Evolutionary conservation across 768 basidiomycete species (phyloP), one percentile per base, ranked within the genome.

Genomic region (Tricholoma sp.): DNA sequence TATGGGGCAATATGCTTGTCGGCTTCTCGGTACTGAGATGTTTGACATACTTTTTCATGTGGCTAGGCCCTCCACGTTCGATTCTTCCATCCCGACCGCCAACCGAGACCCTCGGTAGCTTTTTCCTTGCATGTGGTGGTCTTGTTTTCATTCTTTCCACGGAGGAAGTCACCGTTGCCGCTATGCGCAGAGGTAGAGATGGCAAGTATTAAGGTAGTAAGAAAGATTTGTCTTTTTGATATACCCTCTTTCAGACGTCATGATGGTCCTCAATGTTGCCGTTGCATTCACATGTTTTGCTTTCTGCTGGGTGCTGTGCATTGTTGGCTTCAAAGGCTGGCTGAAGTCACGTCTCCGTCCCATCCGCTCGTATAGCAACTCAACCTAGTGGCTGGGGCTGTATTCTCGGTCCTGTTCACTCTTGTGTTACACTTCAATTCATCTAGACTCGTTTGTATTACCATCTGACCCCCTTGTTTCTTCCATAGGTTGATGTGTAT

Each of bases 31-130:
- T 90, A 7, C 74, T 95, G 58, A 83, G 96, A 52, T 91, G 88
- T 67, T 64, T 94, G 37, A 98, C 95, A 1, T 98, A 98, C 69
- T 91, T 94, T 74, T 94, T 98, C 83, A 78, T 96, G 39, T 98
- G 90, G 90, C 78, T 95, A 46, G 78, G 80, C 27, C 94, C 94
- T 11, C 89, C 92, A 6, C 79, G 80, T 11, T 93, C 91, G 1
- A 78, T 87, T n/a, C 80, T 92, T 12, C 96, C 96, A 1, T 91
- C 90, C 12, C 84, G 94, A 8, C 96, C 96, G 5, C 96, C 95
- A 0, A 95, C 95, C 0, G 96, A 98, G 74, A 88, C 88, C 5
- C 72, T 98, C 39, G 91, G 88, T 14, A 83, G 90, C 57, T 91
- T 98, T 72, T 89, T 89, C 73, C 77, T 95, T 51, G 83, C 94